These are phyloP conservation scores for Lactarius trivialis DNA, from an alignment of 768 basidiomycete species.

Conservation along the genomic window DNA sequence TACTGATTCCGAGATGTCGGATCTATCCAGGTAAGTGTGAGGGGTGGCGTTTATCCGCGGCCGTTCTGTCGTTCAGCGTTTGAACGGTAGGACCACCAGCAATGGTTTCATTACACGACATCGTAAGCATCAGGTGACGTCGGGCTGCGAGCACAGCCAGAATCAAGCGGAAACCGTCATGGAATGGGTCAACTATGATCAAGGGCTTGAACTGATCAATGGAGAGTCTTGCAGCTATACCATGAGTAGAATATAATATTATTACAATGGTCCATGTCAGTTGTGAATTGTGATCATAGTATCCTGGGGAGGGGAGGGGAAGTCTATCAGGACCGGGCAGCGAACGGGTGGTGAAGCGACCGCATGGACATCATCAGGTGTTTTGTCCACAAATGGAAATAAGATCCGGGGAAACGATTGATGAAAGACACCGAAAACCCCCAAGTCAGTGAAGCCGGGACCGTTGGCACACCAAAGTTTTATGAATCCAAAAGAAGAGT, in stretches of 20 bases:
- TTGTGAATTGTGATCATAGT: background rate
- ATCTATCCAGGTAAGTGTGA: background rate
- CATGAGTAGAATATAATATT: background rate
- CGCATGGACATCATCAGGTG: constrained; percentile 10
- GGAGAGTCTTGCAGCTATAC: background rate
- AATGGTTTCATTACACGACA: background rate
- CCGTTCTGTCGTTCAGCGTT: background rate
- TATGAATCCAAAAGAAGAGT: constrained; percentile 5
- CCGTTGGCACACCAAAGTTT: background rate
- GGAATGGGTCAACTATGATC: background rate
- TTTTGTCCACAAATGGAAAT: background rate
- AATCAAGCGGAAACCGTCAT: background rate
- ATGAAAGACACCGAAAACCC: constrained; percentile 8
- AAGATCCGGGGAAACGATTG: background rate
- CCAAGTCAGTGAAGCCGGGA: constrained; percentile 4
- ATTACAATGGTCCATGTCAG: background rate
- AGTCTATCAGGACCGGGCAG: constrained; percentile 4
- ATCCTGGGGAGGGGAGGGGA: background rate
- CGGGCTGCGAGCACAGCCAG: background rate
- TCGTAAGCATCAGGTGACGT: background rate
- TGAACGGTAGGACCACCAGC: too few species aligned
- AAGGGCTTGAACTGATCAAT: constrained; percentile 5
- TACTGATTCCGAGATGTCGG: constrained; percentile 1
- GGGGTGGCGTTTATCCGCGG: background rate
- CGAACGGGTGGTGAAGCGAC: background rate